Conservation (phyloP, 495 filamentous ascomycete genomes). For the Rhypophila decipiens region DNA sequence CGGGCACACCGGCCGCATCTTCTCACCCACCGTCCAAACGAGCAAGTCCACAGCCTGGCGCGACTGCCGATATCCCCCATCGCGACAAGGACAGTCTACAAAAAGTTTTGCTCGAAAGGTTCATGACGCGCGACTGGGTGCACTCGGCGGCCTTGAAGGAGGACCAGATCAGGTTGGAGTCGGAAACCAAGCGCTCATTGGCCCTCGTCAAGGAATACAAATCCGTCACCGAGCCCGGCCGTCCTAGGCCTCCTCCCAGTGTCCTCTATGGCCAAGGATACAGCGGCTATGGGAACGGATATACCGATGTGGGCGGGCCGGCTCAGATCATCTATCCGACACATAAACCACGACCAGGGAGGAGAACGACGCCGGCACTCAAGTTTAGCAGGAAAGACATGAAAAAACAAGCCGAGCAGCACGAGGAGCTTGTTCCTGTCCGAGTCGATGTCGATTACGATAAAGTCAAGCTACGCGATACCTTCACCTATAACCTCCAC, state of each 20-base stretch:
- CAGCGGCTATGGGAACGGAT: constrained; percentile 79
- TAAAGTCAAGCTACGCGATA: constrained; percentile 91
- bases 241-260: constrained; percentile 37
- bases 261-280: constrained; percentile 70
- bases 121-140: constrained; percentile 67
- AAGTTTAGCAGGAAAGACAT: constrained; percentile 70
- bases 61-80: constrained; percentile 17
- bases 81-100: constrained; percentile 44
- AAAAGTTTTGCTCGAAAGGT: constrained; percentile 64
- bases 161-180: constrained; percentile 30
- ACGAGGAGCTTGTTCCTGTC: constrained; percentile 86
- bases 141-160: constrained; percentile 58
- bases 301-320: constrained; percentile 56
- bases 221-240: constrained; percentile 26
- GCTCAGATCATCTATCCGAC: constrained; percentile 65
- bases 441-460: constrained; percentile 92
- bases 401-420: constrained; percentile 76
- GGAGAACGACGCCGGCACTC: constrained; percentile 62
- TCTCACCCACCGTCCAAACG: constrained; percentile 24
- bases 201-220: constrained; percentile 43
- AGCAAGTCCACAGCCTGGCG: constrained; percentile 22
- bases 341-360: constrained; percentile 65
- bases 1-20: constrained; percentile 10
- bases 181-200: constrained; percentile 32
- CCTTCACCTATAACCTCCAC: constrained; percentile 97